These are phyloP conservation scores for Fusarium sambucinum DNA, from an alignment of 2,329 filamentous ascomycete species.

Conservation along the genomic window DNA sequence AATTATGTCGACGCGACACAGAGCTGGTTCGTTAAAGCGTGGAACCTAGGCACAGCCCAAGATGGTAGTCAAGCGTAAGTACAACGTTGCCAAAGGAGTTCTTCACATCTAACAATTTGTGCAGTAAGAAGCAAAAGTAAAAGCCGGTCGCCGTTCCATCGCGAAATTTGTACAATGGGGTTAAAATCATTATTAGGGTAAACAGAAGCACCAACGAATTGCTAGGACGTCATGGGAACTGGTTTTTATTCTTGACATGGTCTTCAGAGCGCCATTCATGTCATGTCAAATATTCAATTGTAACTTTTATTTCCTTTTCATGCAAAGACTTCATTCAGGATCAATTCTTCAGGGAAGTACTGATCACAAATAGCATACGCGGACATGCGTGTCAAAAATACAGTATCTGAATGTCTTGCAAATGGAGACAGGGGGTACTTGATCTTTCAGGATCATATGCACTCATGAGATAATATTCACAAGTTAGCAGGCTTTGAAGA, in stretches of 20 bases:
- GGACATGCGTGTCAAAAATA: not conserved
- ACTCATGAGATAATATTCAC: not conserved
- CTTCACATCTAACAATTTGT: conserved; percentile 22
- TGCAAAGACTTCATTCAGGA: not conserved
- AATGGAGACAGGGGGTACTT: not conserved
- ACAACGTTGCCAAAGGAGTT: not conserved
- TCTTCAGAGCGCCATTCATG: not conserved
- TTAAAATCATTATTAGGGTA: not conserved
- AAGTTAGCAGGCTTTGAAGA: not conserved
- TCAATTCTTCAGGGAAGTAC: not conserved
- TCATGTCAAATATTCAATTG: conserved; percentile 1
- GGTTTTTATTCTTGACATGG: not conserved
- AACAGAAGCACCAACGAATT: conserved; percentile 9
- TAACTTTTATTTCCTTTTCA: not conserved
- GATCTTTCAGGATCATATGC: not conserved
- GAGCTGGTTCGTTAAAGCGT: conserved; percentile 74
- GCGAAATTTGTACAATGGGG: conserved; percentile 6
- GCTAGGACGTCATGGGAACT: conserved; percentile 2
- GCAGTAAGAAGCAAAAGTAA: conserved; percentile 46
- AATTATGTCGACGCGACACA: conserved; percentile 81
- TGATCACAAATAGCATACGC: not conserved
- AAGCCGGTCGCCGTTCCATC: not conserved
- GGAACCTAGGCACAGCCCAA: conserved; percentile 65
- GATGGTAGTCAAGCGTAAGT: conserved; percentile 38
- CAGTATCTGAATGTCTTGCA: not conserved